Conservation (phyloP, 2,329 filamentous ascomycete species). For the Aspergillus latus region DNA sequence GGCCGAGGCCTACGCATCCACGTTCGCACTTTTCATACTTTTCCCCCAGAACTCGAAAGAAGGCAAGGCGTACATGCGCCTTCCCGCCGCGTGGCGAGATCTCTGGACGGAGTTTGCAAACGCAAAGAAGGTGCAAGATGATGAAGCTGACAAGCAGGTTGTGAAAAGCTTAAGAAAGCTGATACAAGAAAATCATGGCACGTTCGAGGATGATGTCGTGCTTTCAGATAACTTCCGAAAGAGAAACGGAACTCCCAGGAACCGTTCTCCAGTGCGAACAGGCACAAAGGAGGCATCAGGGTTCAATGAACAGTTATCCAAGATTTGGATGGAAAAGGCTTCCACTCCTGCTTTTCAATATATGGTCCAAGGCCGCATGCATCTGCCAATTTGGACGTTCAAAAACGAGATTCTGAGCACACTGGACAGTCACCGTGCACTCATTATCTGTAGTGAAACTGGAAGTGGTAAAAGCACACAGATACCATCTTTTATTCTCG, state of each 20-base stretch:
- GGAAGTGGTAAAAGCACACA: slow-evolving; percentile 97
- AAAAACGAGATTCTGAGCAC: slow-evolving; percentile 73
- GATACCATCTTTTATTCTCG: slow-evolving; percentile 89
- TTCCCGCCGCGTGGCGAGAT: slow-evolving; percentile 80
- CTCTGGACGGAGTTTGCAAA: slow-evolving; percentile 78
- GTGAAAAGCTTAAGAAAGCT: slow-evolving; percentile 62
- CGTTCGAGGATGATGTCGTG: slow-evolving; percentile 70
- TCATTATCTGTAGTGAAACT: slow-evolving; percentile 95
- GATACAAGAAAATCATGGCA: slow-evolving; percentile 37
- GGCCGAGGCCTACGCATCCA: slow-evolving; percentile 84
- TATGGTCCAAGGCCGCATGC: slow-evolving; percentile 77
- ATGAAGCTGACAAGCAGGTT: slow-evolving; percentile 67
- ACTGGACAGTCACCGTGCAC: slow-evolving; percentile 76
- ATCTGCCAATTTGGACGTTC: slow-evolving; percentile 87
- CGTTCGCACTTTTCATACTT: slow-evolving; percentile 75
- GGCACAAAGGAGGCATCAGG: slow-evolving; percentile 24
- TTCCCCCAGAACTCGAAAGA: slow-evolving; percentile 78
- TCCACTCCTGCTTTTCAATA: slow-evolving; percentile 62
- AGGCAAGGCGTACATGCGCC: slow-evolving; percentile 75
- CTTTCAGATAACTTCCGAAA: slow-evolving; percentile 72
- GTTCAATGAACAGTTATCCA: slow-evolving; percentile 44
- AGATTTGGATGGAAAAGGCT: slow-evolving; percentile 54
- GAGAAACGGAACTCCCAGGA: slow-evolving; percentile 38
- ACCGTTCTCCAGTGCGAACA: slow-evolving; percentile 27
- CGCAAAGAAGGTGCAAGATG: slow-evolving; percentile 66